A percentile compares a stretch with the other conserved stretches of the same genome.
These are phyloP conservation scores for Xenosphaeropsis pyriputrescens DNA, from an alignment of 2,329 filamentous ascomycete genomes.

Conservation along the genomic window DNA sequence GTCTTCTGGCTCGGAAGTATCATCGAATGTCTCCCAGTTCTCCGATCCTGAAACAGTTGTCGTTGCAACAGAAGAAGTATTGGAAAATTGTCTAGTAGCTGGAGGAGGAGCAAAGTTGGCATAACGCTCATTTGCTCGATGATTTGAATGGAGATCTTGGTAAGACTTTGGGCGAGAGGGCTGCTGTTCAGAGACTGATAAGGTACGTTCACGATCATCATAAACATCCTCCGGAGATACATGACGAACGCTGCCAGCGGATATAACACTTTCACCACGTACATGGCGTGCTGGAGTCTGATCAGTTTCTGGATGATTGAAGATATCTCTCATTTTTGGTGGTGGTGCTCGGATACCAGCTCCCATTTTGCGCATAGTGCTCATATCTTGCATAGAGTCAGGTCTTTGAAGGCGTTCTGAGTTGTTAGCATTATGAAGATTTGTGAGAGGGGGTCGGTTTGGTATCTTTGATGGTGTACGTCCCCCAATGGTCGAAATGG, in stretches of 20 bases:
- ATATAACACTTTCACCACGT: conserved; percentile 29
- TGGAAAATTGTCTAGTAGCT: conserved; percentile 51
- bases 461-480: conserved; percentile 56
- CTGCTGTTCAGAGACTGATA: conserved; percentile 13
- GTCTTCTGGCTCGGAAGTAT: conserved; percentile 60
- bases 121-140: conserved; percentile 23
- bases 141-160: conserved; percentile 19
- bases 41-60: conserved; percentile 71
- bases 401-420: conserved; percentile 47
- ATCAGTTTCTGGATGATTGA: conserved; percentile 33
- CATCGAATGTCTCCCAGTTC: conserved; percentile 96
- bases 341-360: conserved; percentile 54
- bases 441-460: conserved; percentile 53
- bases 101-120: conserved; percentile 11
- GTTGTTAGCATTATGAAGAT: conserved; percentile 57
- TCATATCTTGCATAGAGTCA: conserved; percentile 7
- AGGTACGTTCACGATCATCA: conserved; percentile 39
- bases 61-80: conserved; percentile 37
- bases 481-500: conserved; percentile 11
- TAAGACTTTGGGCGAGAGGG: conserved; percentile 11
- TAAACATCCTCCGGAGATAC: conserved; percentile 75
- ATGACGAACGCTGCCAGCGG: conserved; percentile 39
- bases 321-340: conserved; percentile 84
- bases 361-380: conserved; percentile 27
- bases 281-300: conserved; percentile 38